Percentiles rank a stretch among this genome's conserved stretches.
These are phyloP conservation scores for Botrytis deweyae DNA, from an alignment of 2,329 filamentous ascomycete species.

Conservation along the genomic window DNA sequence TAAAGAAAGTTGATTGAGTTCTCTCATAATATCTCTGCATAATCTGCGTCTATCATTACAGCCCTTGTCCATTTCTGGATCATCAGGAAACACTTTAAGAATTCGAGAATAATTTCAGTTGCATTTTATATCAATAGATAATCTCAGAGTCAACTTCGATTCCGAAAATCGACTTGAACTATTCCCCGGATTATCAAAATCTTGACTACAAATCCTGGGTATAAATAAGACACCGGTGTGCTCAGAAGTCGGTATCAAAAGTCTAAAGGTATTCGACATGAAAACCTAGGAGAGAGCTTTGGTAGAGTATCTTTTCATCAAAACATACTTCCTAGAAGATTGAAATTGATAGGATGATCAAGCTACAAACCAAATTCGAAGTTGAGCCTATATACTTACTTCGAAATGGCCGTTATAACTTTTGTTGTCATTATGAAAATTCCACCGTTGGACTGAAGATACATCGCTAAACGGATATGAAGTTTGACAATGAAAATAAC, in stretches of 20 bases:
- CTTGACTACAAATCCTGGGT: no score
- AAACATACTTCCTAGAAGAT: neutral
- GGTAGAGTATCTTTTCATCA: no score
- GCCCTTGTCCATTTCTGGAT: neutral
- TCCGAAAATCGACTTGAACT: neutral
- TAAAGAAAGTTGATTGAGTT: neutral
- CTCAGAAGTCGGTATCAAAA: no score
- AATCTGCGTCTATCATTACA: accelerated
- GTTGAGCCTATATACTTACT: neutral
- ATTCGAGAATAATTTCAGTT: neutral
- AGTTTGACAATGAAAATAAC: neutral
- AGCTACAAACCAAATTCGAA: no score
- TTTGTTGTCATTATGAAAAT: neutral
- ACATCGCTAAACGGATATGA: neutral
- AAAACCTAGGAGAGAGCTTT: neutral
- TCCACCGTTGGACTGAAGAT: neutral
- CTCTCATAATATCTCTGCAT: neutral
- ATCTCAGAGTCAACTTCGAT: neutral
- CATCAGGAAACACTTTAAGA: neutral
- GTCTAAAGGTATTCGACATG: no score
- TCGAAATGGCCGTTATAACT: no score
- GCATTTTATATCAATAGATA: neutral
- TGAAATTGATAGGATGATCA: neutral
- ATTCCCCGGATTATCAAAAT: no score
- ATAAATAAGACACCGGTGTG: neutral